These are phyloP conservation scores for Daldinia childiae DNA, from an alignment of 495 filamentous ascomycete species.

Conservation along the genomic window DNA sequence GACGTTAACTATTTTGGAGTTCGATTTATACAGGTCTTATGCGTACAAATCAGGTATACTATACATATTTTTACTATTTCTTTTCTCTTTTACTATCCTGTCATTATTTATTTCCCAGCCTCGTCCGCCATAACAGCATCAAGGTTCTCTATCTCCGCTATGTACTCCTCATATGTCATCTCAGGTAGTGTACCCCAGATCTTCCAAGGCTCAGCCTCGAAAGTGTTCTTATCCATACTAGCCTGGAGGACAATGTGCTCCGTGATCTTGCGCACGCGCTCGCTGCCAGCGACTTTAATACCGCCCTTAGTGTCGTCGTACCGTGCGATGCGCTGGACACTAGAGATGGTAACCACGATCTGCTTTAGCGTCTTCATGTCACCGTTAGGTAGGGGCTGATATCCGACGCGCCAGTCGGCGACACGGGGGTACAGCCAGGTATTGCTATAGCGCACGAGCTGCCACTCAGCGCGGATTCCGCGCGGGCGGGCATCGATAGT, in stretches of 20 bases:
- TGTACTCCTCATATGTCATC: conserved; percentile 63
- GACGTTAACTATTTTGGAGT: neutral
- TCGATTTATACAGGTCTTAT: conserved; percentile 10
- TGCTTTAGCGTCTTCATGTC: conserved; percentile 64
- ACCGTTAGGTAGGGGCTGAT: conserved; percentile 54
- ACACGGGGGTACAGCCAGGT: conserved; percentile 60
- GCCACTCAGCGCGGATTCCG: conserved; percentile 67
- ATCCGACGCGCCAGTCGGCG: conserved; percentile 65
- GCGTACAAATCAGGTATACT: conserved; percentile 4
- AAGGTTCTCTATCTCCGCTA: conserved; percentile 29
- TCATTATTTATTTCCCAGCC: neutral
- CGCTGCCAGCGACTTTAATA: conserved; percentile 54
- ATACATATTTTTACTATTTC: conserved; percentile 1
- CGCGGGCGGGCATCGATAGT: conserved; percentile 66
- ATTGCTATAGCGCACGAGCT: conserved; percentile 68
- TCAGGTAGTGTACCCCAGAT: conserved; percentile 76
- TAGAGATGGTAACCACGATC: conserved; percentile 75
- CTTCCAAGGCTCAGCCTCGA: conserved; percentile 71
- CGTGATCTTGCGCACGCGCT: conserved; percentile 67
- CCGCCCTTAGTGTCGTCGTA: conserved; percentile 45
- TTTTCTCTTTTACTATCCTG: neutral
- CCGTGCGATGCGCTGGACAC: conserved; percentile 67
- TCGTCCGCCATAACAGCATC: neutral
- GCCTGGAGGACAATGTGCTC: conserved; percentile 86
- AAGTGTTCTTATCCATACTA: conserved; percentile 57